Base-by-base conservation (phyloP, 116 monocot species). In the Thalassia testudinum region DNA sequence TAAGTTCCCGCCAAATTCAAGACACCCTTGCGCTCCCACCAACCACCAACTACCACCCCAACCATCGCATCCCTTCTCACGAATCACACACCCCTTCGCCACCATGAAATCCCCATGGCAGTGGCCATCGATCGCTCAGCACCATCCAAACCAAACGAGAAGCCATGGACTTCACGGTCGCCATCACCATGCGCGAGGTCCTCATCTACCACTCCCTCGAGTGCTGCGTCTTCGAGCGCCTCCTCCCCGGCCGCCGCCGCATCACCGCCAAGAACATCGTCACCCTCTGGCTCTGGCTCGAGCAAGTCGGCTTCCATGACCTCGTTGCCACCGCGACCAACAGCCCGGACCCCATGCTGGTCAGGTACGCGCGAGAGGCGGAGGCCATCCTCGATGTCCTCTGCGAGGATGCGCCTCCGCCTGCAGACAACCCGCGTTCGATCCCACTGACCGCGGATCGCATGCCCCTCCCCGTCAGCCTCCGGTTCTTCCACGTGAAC, bases 201-300 rank as follows among this genome's bases (percentile, higher is more conserved):
- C 54, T 63, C n/a, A 18, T 24, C 5, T 54, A 43, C 63, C 63
- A 54, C 27, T 17, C 21, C 43, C 7, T 52, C 4, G 62, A 62
- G 25, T 14, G 25, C 21, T 17, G 30, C 25, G 52, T 62, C 22
- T 63, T 52, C 27, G 43, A 20, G 27, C 57, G 57, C 57, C 21
- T 57, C 23, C 6, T 43, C 40, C 42, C 1, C 24, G 15, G 2
- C 42, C 42, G 14, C n/a, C n/a, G 16, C 44, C 21, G 28, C 43
- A 15, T 50, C 50, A 2, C 14, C 12, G 53, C 63, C 19, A 26
- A 27, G 29, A 62, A 57, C 22, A 45, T 58, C 13, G 38, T 50
- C 25, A 42, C 50, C 15, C 24, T 70, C 10, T 70, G 70, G 70
- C 50, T 63, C 49, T 70, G 70, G 63, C 50, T 70, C 14, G 51